Percentiles rank a stretch among this genome's conserved stretches.
Evolutionary conservation across 129 eudicot species (phyloP).

Genomic region (Escallonia rubra): DNA sequence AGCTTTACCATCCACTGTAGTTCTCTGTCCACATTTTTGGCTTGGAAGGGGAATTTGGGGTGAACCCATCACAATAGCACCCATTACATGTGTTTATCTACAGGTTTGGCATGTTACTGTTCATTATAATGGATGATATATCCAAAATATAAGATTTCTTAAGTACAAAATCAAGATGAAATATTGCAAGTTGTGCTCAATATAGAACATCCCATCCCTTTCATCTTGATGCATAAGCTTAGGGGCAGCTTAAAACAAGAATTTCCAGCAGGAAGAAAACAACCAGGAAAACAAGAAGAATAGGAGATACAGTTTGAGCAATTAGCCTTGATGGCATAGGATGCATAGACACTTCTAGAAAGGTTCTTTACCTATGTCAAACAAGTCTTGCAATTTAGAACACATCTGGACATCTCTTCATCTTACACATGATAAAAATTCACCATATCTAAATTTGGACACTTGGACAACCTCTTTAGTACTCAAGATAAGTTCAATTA

Average conservation of each 20-base stretch:
- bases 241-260: neutral
- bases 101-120: slow-evolving; percentile 6
- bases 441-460: too few species aligned
- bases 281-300: too few species aligned
- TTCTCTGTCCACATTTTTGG: slow-evolving; percentile 88
- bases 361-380: too few species aligned
- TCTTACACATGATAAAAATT: too few species aligned
- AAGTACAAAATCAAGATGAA: neutral
- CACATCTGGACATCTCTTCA: too few species aligned
- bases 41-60: slow-evolving; percentile 67
- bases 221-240: neutral
- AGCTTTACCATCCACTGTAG: slow-evolving; percentile 67
- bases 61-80: slow-evolving; percentile 62
- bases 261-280: neutral
- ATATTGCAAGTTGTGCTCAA: neutral
- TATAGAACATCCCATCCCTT: neutral
- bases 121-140: neutral
- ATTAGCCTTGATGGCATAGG: too few species aligned
- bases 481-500: too few species aligned
- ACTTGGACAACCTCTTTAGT: too few species aligned
- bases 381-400: too few species aligned
- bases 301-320: too few species aligned
- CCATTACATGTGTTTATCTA: slow-evolving; percentile 90
- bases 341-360: too few species aligned
- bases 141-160: neutral